Percentiles rank a stretch among this genome's conserved stretches.
These are phyloP conservation scores for Vittaforma corneae DNA, from an alignment of 371 early-diverging fungal genomes.

Conservation along the genomic window DNA sequence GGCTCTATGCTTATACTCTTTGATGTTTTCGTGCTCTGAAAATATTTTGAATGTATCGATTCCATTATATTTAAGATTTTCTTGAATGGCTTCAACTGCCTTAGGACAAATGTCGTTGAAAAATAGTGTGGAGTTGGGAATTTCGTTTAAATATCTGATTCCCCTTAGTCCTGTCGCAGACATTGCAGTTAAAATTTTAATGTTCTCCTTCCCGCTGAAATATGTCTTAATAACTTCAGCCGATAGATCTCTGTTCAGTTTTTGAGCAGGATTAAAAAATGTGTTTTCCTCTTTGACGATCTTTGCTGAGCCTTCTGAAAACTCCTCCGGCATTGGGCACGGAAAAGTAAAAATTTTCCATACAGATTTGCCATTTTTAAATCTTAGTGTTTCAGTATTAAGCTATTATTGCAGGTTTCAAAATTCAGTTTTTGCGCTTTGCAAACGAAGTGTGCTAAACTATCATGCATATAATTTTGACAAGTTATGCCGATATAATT, in stretches of 20 bases:
- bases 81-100: conserved; percentile 76
- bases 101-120: conserved; percentile 80
- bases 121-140: conserved; percentile 67
- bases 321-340: conserved; percentile 3
- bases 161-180: conserved; percentile 93
- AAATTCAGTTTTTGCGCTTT: no score
- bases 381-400: no score
- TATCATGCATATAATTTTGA: no score
- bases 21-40: conserved; percentile 3
- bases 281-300: conserved; percentile 60
- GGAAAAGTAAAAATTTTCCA: conserved; percentile 6
- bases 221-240: conserved; percentile 47
- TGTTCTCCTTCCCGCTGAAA: conserved; percentile 50
- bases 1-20: not conserved
- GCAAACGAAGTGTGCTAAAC: no score
- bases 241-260: conserved; percentile 81
- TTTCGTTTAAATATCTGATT: conserved; percentile 89
- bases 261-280: conserved; percentile 95
- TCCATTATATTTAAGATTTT: conserved; percentile 75
- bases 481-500: no score
- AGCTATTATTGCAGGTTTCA: no score
- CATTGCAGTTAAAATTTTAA: conserved; percentile 85
- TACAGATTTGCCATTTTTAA: no score
- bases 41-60: conserved; percentile 60
- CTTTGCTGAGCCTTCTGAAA: conserved; percentile 26